Percentiles rank a stretch among this genome's conserved stretches.
These are phyloP conservation scores for Curvularia spicifera DNA, from an alignment of 2,329 filamentous ascomycete genomes.

Conservation along the genomic window DNA sequence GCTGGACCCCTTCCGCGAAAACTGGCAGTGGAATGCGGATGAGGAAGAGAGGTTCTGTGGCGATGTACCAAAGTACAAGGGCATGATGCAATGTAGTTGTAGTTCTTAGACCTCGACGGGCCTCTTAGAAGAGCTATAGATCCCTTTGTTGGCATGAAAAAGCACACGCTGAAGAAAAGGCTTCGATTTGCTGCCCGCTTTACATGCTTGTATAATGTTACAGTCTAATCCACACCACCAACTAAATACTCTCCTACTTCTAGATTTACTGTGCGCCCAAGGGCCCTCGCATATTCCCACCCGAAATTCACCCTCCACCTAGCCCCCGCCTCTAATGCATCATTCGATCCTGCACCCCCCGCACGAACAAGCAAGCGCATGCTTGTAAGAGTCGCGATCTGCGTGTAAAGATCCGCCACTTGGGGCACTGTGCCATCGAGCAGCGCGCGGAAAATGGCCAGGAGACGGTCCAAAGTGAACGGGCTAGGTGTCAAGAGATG, in stretches of 20 bases:
- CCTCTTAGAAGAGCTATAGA: neutral
- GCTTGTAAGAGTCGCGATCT: conserved; percentile 74
- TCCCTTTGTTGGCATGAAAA: neutral
- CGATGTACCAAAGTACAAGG: conserved; percentile 78
- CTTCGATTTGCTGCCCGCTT: neutral
- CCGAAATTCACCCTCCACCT: conserved; percentile 81
- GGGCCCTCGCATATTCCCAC: conserved; percentile 74
- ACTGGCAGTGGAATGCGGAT: conserved; percentile 69
- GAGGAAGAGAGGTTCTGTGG: conserved; percentile 85
- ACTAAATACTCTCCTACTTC: conserved; percentile 72
- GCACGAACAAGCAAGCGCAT: conserved; percentile 69
- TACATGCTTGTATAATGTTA: neutral
- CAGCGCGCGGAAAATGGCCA: conserved; percentile 77
- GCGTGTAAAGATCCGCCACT: conserved; percentile 57
- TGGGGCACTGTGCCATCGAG: conserved; percentile 55
- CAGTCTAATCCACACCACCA: conserved; percentile 41
- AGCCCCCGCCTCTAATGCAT: conserved; percentile 71
- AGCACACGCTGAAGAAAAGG: neutral
- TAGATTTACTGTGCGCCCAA: conserved; percentile 77
- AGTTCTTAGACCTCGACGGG: conserved; percentile 64
- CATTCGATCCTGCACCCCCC: conserved; percentile 62
- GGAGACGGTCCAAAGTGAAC: conserved; percentile 78
- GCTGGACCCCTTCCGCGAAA: conserved; percentile 81
- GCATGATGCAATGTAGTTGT: conserved; percentile 93
- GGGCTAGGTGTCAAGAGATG: conserved; percentile 78